Base-by-base conservation (phyloP, 1,284 basidiomycete species). In the Sanguinoderma infundibulare region DNA sequence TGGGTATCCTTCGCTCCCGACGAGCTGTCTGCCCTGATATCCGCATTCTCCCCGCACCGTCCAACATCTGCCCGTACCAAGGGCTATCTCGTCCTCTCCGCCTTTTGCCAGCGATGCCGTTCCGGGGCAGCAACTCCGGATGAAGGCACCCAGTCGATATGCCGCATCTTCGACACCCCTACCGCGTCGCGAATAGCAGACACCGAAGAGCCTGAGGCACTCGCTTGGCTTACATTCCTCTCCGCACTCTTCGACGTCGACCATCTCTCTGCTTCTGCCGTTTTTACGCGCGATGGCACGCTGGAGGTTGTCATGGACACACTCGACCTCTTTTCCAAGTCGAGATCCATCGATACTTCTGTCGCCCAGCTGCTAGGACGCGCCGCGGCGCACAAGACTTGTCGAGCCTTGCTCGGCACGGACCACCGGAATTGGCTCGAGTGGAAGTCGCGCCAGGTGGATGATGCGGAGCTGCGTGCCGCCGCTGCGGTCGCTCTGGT, bases 161-260 rank as follows among this genome's bases (percentile, higher is more conserved):
- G 74, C 53, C 78, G 75, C 49, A 69, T 78, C 12, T 85, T 92
- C 64, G 76, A 80, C 22, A 79, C 83, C 32, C 68, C 77, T 0
- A 72, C 88, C 34, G 61, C 80, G 2, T 73, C 77, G 34, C 78
- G 77, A 52, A 75, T 92, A 12, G 77, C 82, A 40, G 86, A 88
- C 53, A 81, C 82, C 5, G 77, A 80, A 38, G 87, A 90, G 70
- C 66, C 71, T 51, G 77, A 77, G 32, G 73, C 85, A 28, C 73
- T 87, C 20, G 76, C 76, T 14, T 85, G 84, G 6, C 75, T 90
- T 39, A 83, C 84, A 0, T 87, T 92, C 70, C 78, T 94, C 49
- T 78, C 82, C 14, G 90, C 90, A 0, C 75, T 95, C 28, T 91
- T 94, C 69, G 90, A 93, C 72, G 86, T 94, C 38, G 90, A 93